Evolutionary conservation across 192 early-diverging fungal genomes (phyloP).

Genomic region (Mortierella antarctica): DNA sequence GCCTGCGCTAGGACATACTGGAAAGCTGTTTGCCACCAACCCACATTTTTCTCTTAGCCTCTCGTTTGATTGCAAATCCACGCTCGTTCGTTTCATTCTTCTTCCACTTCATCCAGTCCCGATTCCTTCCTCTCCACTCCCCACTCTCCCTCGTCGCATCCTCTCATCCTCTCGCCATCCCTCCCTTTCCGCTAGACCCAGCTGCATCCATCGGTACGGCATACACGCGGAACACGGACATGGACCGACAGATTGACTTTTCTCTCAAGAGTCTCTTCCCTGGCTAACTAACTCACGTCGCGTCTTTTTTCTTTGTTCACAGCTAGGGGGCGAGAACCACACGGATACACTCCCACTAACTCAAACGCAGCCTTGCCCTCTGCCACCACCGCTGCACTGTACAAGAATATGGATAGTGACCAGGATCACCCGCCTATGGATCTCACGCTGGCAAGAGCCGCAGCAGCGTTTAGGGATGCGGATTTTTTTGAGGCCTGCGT

Average conservation of each 20-base stretch:
- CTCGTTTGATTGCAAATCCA: slow-evolving; percentile 7
- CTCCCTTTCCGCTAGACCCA: no score
- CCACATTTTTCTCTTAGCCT: background rate
- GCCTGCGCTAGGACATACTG: no score
- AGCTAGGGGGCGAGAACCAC: no score
- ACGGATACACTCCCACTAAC: background rate
- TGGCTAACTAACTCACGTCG: no score
- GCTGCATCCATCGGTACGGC: no score
- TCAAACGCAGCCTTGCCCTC: background rate
- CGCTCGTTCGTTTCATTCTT: background rate
- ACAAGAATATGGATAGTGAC: background rate
- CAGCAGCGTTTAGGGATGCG: slow-evolving; percentile 50
- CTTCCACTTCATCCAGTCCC: no score
- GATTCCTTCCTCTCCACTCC: background rate
- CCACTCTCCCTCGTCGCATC: background rate
- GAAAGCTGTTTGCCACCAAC: background rate
- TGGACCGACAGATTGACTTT: no score
- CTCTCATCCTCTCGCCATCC: background rate
- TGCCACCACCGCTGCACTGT: background rate
- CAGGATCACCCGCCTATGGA: slow-evolving; percentile 9
- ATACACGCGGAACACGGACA: no score
- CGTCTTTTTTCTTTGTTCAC: no score
- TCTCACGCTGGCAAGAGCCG: slow-evolving; percentile 32
- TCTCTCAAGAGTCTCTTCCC: no score
- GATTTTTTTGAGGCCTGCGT: slow-evolving; percentile 45